A percentile compares a stretch with the other conserved stretches of the same genome.
phyloP scores from a whole-genome alignment of 2,329 filamentous ascomycete genomes.

The Diaporthe sp. region DNA sequence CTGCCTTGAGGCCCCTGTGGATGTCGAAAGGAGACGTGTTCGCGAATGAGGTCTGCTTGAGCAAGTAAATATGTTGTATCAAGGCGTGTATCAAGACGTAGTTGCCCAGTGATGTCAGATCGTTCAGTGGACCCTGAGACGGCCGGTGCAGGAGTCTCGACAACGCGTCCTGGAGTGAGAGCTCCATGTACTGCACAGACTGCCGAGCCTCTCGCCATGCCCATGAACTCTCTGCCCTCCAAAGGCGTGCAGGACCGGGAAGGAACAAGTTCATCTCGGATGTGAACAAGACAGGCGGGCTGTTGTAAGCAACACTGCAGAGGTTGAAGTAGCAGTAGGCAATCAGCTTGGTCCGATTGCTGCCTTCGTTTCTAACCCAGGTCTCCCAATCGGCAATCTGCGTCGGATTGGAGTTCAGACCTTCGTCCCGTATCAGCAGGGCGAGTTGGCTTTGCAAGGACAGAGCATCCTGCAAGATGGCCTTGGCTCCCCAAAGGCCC shows the following conservation, averaged over 20 bases:
- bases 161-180: slow-evolving; percentile 69
- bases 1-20: slow-evolving; percentile 63
- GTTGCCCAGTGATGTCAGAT: slow-evolving; percentile 73
- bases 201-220: slow-evolving; percentile 71
- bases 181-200: slow-evolving; percentile 62
- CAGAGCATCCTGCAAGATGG: slow-evolving; percentile 71
- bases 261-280: slow-evolving; percentile 69
- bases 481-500: slow-evolving; percentile 72
- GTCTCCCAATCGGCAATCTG: slow-evolving; percentile 69
- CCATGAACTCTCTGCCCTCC: slow-evolving; percentile 69
- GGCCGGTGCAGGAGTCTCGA: slow-evolving; percentile 66
- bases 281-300: slow-evolving; percentile 68
- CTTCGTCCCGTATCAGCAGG: slow-evolving; percentile 70
- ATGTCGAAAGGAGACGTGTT: slow-evolving; percentile 62
- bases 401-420: slow-evolving; percentile 62
- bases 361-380: slow-evolving; percentile 70
- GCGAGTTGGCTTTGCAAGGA: slow-evolving; percentile 70
- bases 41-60: slow-evolving; percentile 71
- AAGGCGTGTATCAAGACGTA: slow-evolving; percentile 80
- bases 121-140: slow-evolving; percentile 60
- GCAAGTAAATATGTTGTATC: slow-evolving; percentile 78
- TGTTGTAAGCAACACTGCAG: slow-evolving; percentile 72
- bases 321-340: slow-evolving; percentile 74
- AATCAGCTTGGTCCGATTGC: slow-evolving; percentile 70
- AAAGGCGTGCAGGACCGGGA: slow-evolving; percentile 67